Evolutionary conservation across 352 stramenopile species (phyloP), one percentile per base, ranked within the genome.

Genomic region (Hyaloperonospora arabidopsidis): DNA sequence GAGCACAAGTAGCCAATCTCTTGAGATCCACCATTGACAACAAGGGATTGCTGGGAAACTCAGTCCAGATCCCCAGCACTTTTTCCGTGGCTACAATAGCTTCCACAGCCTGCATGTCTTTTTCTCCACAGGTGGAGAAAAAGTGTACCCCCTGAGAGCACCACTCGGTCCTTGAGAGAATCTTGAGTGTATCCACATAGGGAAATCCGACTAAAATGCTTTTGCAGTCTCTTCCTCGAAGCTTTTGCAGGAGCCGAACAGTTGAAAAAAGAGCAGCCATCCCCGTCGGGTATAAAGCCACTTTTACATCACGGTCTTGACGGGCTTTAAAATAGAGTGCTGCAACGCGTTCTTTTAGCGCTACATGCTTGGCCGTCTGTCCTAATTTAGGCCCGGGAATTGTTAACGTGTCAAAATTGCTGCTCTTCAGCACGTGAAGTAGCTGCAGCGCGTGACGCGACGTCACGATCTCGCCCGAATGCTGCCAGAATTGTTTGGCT

Each of bases 111-210:
- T 70, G 8, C 49, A 88, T 67, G 52, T 79, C 68, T 29, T 74
- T 59, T 25, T 86, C 82, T 51, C 86, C 74, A 6, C 84, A 84
- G 1, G 72, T 72, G 0, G 89, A 85, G 69, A 96, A 97, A 62
- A 97, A 97, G 49, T 93, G 72, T 7, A 95, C 84, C 7, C 89
- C 89, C 13, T 65, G 72, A 2, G 71, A 47, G 66, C 84, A 94
- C 71, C 88, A 94, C 67, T 96, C 84, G n/a, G 66, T 61, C 28
- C 89, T 77, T 47, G 86, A 78, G 46, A 93, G 70, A 48, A 97
- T 85, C 72, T 97, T 97, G 45, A 97, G 71, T 6, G 92, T 96
- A 68, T 97, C 92, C 34, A 97, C 65, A 65, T 97, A 97, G 0
- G 92, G 87, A 61, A 97, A 97, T 6, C 89, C 92, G 54, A 95